These are phyloP conservation scores for Russula sp. DNA, from an alignment of 768 basidiomycete genomes.

Conservation along the genomic window DNA sequence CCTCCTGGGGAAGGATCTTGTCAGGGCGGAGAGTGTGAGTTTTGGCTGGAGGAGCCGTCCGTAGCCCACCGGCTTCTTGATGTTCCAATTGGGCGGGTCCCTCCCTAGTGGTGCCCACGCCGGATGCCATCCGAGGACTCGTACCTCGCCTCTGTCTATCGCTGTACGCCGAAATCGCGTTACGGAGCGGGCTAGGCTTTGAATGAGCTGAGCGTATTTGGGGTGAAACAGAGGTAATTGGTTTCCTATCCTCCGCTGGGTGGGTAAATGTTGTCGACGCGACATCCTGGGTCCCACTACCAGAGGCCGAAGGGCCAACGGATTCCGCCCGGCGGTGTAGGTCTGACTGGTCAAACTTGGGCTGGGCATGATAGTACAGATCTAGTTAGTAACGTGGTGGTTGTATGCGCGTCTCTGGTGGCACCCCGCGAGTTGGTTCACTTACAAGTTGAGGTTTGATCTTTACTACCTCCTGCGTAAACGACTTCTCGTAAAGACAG, in stretches of 20 bases:
- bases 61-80: not conserved
- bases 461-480: conserved; percentile 77
- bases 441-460: conserved; percentile 79
- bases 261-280: conserved; percentile 1
- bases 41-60: not conserved
- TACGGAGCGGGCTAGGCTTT: conserved; percentile 10
- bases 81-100: not conserved
- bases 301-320: conserved; percentile 25
- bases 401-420: conserved; percentile 12
- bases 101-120: not conserved
- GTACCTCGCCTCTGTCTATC: not conserved
- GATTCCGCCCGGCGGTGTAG: conserved; percentile 59
- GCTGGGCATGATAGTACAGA: conserved; percentile 32
- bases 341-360: conserved; percentile 61
- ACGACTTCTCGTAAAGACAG: conserved; percentile 94
- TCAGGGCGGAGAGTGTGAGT: not conserved
- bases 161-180: not conserved
- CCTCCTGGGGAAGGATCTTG: not conserved
- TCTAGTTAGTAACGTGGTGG: not conserved
- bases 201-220: conserved; percentile 1
- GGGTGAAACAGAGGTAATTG: not conserved
- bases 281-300: conserved; percentile 3
- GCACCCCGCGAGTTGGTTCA: conserved; percentile 21
- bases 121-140: not conserved
- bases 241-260: conserved; percentile 12